phyloP scores from a whole-genome alignment of 108 stramenopile species.

The Phaeodactylum tricornutum region DNA sequence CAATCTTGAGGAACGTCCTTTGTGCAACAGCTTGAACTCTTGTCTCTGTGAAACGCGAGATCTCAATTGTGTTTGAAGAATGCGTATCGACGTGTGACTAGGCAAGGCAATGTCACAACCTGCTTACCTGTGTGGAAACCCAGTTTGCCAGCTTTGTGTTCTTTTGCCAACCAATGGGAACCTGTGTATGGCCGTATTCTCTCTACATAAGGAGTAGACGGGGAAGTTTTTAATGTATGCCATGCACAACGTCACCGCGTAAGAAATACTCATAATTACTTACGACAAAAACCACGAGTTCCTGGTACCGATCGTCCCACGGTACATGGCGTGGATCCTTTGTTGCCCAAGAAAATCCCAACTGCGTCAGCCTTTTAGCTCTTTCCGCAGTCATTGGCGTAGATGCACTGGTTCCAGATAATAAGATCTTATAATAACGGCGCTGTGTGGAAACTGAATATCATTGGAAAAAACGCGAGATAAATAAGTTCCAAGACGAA shows the following conservation, averaged over 20 bases:
- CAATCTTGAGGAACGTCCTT: slow-evolving; percentile 24
- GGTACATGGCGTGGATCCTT: slow-evolving; percentile 16
- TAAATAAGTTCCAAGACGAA: too few species aligned
- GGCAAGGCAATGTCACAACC: too few species aligned
- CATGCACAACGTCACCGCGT: too few species aligned
- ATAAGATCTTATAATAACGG: slow-evolving; percentile 12
- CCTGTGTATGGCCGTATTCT: slow-evolving; percentile 5
- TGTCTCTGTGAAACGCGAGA: slow-evolving; percentile 12
- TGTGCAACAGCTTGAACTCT: slow-evolving; percentile 15
- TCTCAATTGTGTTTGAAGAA: too few species aligned
- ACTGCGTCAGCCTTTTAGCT: slow-evolving; percentile 1
- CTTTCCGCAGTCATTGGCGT: slow-evolving; percentile 17
- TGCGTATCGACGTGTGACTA: too few species aligned
- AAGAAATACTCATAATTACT: too few species aligned
- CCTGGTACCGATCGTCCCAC: slow-evolving; percentile 8
- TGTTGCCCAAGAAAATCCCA: slow-evolving; percentile 14
- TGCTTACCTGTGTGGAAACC: slow-evolving; percentile 4
- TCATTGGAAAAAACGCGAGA: too few species aligned
- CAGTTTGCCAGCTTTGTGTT: slow-evolving; percentile 2
- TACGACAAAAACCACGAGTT: slow-evolving; percentile 3
- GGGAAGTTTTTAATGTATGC: too few species aligned
- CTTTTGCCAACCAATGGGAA: slow-evolving; percentile 9
- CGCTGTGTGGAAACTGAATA: slow-evolving; percentile 8
- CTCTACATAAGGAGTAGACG: background rate
- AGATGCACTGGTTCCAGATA: slow-evolving; percentile 1